Conservation (phyloP, 108 stramenopile genomes). For the Nitzschia putrida region DNA sequence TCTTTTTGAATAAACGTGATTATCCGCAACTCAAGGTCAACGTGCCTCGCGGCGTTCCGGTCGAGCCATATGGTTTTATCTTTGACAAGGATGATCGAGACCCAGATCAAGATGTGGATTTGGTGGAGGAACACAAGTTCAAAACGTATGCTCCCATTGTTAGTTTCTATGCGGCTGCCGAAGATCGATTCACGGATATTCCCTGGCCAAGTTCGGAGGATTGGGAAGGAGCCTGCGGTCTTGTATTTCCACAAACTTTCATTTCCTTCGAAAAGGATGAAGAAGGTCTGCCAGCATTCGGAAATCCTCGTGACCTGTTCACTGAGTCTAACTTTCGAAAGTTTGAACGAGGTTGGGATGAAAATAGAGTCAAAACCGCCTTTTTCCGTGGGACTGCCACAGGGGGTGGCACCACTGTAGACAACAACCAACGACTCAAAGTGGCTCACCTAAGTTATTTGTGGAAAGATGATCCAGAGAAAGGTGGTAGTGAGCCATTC, state of each 20-base stretch:
- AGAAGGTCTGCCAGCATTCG: conserved; percentile 70
- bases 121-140: conserved; percentile 80
- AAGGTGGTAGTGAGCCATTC: conserved; percentile 86
- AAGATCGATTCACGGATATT: conserved; percentile 93
- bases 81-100: conserved; percentile 96
- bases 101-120: conserved; percentile 91
- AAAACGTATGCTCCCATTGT: conserved; percentile 94
- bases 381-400: conserved; percentile 99
- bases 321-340: conserved; percentile 96
- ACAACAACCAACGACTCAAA: conserved; percentile 97
- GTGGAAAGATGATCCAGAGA: conserved; percentile 89
- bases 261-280: conserved; percentile 66
- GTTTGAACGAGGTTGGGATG: conserved; percentile 94
- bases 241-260: conserved; percentile 83
- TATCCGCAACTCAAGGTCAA: conserved; percentile 99
- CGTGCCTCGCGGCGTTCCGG: conserved; percentile 72
- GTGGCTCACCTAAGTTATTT: conserved; percentile 74
- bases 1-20: conserved; percentile 99
- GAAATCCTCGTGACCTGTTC: conserved; percentile 94
- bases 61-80: conserved; percentile 99
- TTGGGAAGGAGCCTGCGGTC: conserved; percentile 98
- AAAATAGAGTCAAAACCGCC: conserved; percentile 88
- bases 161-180: conserved; percentile 91
- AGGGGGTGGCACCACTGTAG: conserved; percentile 93
- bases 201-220: conserved; percentile 99